Evolutionary conservation across 805 yeast genomes (phyloP), one percentile per base, ranked within the genome.

Genomic region (Teunomyces cretensis): DNA sequence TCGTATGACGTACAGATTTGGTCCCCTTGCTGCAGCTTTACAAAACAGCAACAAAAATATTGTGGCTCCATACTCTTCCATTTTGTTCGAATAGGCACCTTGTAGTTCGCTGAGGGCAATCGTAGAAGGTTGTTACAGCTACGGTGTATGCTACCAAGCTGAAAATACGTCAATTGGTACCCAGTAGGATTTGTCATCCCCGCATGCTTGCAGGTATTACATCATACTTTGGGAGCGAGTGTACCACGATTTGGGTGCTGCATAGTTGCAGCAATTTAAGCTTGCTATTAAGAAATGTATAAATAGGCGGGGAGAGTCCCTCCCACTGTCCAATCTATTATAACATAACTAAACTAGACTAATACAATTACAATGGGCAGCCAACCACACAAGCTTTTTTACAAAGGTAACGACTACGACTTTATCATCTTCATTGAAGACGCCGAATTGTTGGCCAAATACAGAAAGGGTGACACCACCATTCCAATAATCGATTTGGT

Each of bases 371-470:
- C 22, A 40, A 46, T 46, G 49, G 43, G 30, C n/a, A 32, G 8
- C 13, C 41, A 43, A 41, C 51, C 51, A 32, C 76, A 76, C 48
- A 84, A 77, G 63, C 68, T 80, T 41, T 83, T 83, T 56, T 84
- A 78, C 72, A 81, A 82, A 61, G 96, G 96, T 48, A 41, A 69
- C 3, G 72, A 74, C 39, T 65, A 74, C 42, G 95, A 87, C 62
- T 84, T 87, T 49, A 70, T 83, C 33, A 75, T 84, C 33, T 85
- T 86, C 61, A 76, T 78, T 9, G 86, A 83, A 39, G 79, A 81
- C 41, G 61, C 64, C 9, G 80, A 76, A 0, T 69, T 69, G 2
- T 74, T 74, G 28, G 59, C 78, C 3, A 68, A 75, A 31, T 86
- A 70, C 65, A 63, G 62, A 41, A 69, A 71, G 19, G 80, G 79